These are phyloP conservation scores for Phialocephala subalpina DNA, from an alignment of 2,329 filamentous ascomycete species.

Conservation along the genomic window DNA sequence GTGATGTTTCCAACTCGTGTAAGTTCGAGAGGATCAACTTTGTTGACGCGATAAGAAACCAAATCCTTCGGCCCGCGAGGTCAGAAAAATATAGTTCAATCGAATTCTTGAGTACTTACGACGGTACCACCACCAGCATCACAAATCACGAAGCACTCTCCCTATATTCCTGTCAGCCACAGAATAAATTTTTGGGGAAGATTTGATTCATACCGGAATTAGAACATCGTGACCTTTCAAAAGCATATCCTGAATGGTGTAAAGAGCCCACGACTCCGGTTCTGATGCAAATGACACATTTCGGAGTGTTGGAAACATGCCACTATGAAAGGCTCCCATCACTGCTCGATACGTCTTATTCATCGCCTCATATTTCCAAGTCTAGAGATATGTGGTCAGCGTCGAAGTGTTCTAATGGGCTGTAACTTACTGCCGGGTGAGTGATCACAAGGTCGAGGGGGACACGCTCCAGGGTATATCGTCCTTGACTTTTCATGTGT, in stretches of 20 bases:
- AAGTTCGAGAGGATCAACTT: slow-evolving; percentile 9
- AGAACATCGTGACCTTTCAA: slow-evolving; percentile 12
- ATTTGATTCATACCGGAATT: neutral
- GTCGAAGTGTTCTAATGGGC: neutral
- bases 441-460: slow-evolving; percentile 20
- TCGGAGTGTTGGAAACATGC: slow-evolving; percentile 16
- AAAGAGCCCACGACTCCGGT: slow-evolving; percentile 20
- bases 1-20: slow-evolving; percentile 7
- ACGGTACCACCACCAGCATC: slow-evolving; percentile 20
- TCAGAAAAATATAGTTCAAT: neutral
- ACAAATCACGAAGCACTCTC: slow-evolving; percentile 14
- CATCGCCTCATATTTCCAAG: slow-evolving; percentile 19
- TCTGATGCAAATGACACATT: slow-evolving; percentile 16
- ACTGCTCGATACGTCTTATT: slow-evolving; percentile 15
- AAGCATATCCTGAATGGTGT: slow-evolving; percentile 13
- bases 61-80: slow-evolving; percentile 7
- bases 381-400: neutral
- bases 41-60: slow-evolving; percentile 15
- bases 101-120: slow-evolving; percentile 7
- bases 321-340: slow-evolving; percentile 9
- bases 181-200: neutral
- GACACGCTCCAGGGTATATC: neutral
- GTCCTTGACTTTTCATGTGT: slow-evolving; percentile 3
- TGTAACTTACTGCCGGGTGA: slow-evolving; percentile 17
- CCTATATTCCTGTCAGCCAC: slow-evolving; percentile 5